Evolutionary conservation across 192 early-diverging fungal species (phyloP), one percentile per base, ranked within the genome.

Genomic region (Gamsiella multidivaricata): DNA sequence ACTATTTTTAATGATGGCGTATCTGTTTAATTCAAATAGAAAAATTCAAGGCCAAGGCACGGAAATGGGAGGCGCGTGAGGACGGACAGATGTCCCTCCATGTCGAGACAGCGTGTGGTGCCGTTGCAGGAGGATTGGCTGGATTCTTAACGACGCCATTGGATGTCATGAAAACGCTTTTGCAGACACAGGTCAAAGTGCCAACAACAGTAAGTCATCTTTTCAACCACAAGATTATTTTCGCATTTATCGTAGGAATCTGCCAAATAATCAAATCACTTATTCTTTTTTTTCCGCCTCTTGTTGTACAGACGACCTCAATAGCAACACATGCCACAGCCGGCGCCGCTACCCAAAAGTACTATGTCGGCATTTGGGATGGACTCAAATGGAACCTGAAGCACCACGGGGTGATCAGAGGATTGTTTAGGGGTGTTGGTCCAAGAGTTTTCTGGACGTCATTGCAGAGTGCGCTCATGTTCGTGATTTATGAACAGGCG

Each of bases 391-490:
- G 85, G 85, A 88, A 88, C 53, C 80, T 85, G 62, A 83, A 74
- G 62, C 67, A 88, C 56, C 83, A 86, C 46, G 87, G 87, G 2
- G 52, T 84, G 3, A 63, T 82, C 15, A 69, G 58, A 42, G 93
- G 91, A 29, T 61, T 93, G 23, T 94, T 91, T 82, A 79, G 92
- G 49, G 93, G 93, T 15, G 83, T 87, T 42, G 92, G 91, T 46
- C 91, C 91, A 15, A 73, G 90, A 28, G 91, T 93, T 50, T 84
- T 86, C 31, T 91, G 92, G 89, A 92, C 91, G 25, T 86, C 84
- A 37, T 64, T 86, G 61, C 91, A 93, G 73, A 85, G 82, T 51
- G 86, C 86, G 5, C 63, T 88, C 49, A 91, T 93, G 91, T 93
- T 93, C 88, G 81, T 90, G n/a, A 75, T 92, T 37, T 90, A 89